Evolutionary conservation across 2,329 filamentous ascomycete species (phyloP), one percentile per base, ranked within the genome.

Genomic region (Alternaria gaisen): DNA sequence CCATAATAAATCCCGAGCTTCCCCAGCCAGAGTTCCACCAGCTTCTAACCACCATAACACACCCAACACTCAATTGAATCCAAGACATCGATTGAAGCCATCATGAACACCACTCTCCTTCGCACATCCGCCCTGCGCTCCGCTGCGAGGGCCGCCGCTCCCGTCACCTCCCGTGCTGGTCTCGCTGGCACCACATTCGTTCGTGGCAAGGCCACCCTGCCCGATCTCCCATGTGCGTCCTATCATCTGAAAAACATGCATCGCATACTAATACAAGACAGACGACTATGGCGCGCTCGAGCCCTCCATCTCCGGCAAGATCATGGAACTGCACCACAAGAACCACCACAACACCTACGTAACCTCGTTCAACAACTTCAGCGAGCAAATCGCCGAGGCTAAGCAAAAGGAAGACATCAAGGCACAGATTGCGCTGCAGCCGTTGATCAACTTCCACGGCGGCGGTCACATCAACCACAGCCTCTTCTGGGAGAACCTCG

Each of bases 281-380:
- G 94, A 98, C 79, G 95, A 97, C 86, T 99, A 97, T 81, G 92
- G 91, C 78, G 95, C 94, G 53, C 93, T 99, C 73, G 95, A 99
- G 84, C 88, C 87, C 69, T 80, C 86, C 77, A 86, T 97, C 83
- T 94, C 91, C 50, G 91, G 91, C 79, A 88, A 95, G 83, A 97
- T 97, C 84, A 97, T 97, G 94, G 92, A 97, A 84, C 88, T 97
- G 46, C 94, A 97, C 86, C 91, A 97, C 87, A 90, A 87, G 83
- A 94, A 93, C 82, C 93, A 97, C 86, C 94, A 97, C 85, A 89
- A 94, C 82, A 94, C 93, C 75, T 97, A 97, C 80, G 92, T 97
- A 72, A 95, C 89, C 81, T 91, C 90, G 79, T 91, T 92, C 84
- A 97, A 97, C 84, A 86, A 89, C 63, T 90, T 92, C 59, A 83